Evolutionary conservation across 495 filamentous ascomycete genomes (phyloP).

Genomic region (Penicillium ucsense): DNA sequence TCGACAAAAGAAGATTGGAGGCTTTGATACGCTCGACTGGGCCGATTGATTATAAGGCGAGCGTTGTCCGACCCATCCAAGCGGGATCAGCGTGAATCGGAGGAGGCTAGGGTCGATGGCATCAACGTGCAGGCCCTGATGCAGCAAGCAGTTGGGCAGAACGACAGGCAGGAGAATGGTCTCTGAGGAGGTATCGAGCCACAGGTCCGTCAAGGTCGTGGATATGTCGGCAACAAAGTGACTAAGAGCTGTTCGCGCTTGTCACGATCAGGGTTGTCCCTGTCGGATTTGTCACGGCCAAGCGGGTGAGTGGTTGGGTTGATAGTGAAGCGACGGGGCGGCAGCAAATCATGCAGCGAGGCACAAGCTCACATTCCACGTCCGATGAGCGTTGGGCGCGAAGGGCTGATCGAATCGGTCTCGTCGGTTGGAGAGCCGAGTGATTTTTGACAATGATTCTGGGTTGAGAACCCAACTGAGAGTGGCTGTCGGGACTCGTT

Average conservation of each 20-base stretch:
- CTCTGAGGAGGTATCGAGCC: neutral
- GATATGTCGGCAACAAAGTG: too few relatives aligned
- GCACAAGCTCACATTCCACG: constrained; percentile 5
- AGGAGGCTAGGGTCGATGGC: constrained; percentile 14
- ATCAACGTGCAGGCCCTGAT: constrained; percentile 10
- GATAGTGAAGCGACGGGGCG: constrained; percentile 19
- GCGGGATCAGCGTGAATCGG: neutral
- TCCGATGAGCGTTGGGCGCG: constrained; percentile 10
- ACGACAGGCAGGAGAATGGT: neutral
- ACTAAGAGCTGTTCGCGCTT: too few relatives aligned
- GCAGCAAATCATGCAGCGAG: constrained; percentile 12
- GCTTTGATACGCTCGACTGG: neutral
- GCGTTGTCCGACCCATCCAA: too few relatives aligned
- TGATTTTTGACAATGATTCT: too few relatives aligned
- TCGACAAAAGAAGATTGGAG: neutral
- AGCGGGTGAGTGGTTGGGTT: constrained; percentile 17
- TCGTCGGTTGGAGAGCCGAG: too few relatives aligned
- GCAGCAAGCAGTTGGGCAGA: constrained; percentile 14
- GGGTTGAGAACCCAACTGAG: too few relatives aligned
- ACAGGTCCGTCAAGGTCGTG: constrained; percentile 1
- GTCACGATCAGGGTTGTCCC: too few relatives aligned
- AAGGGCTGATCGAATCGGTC: neutral
- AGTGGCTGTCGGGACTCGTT: too few relatives aligned
- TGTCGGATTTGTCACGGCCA: neutral
- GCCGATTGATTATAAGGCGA: too few relatives aligned